Evolutionary conservation across 2,329 filamentous ascomycete species (phyloP), one percentile per base, ranked within the genome.

Genomic region (Aspergillus calidoustus): DNA sequence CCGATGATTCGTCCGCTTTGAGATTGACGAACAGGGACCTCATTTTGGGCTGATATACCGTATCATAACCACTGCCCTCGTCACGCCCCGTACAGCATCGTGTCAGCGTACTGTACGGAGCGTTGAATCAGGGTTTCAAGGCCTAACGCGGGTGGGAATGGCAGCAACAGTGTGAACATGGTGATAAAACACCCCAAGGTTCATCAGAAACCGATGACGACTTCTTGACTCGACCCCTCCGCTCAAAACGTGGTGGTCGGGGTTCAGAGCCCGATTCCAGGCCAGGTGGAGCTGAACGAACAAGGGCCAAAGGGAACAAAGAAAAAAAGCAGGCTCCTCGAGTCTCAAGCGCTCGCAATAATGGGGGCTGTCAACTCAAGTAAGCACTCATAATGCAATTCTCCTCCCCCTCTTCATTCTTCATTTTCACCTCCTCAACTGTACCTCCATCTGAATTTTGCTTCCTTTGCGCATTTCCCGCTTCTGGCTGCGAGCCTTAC

Each of bases 11-110:
- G 74, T 64, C 61, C 48, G 30, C 15, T 17, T 19, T 54, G 66
- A 74, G 69, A 74, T 74, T 71, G 71, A 67, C 57, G 60, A 65
- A 60, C 68, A 71, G 70, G 71, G 72, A 71, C 70, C 61, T 66
- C 64, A 49, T 28, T 57, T 61, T 51, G 58, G 64, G 46, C 53
- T 60, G 49, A 63, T 63, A 64, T 67, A 65, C 66, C 59, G 43
- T 62, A 66, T 64, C 46, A 49, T 23, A 31, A 56, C 44, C 34
- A 47, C 28, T 9, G 22, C 28, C 46, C 31, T 30, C 19, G 68
- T 65, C 62, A 57, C 31, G 28, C 11, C 19, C 48, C 53, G 62
- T 69, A 67, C 57, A 54, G 54, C 38, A 7, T 50, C 48, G 50
- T 54, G 65, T 64, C 52, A 58, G 34, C 54, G 57, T 65, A 59